These are phyloP conservation scores for Vaucheria bursata DNA, from an alignment of 352 stramenopile genomes.

Conservation along the genomic window DNA sequence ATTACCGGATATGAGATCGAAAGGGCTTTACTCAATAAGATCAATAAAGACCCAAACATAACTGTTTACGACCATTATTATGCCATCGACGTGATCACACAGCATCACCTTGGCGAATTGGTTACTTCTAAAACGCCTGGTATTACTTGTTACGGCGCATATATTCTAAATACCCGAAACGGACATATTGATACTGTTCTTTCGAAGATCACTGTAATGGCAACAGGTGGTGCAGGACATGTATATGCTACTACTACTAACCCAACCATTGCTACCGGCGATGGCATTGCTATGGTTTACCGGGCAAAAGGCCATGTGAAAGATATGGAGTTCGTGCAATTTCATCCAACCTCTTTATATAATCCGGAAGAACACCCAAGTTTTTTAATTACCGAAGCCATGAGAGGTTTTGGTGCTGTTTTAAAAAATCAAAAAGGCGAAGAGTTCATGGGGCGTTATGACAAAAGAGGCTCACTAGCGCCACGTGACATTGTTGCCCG, in stretches of 20 bases:
- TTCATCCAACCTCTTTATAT: slow-evolving; percentile 1
- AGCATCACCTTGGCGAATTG: no score
- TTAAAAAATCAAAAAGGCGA: neutral
- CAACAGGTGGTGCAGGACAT: neutral
- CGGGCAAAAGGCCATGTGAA: neutral
- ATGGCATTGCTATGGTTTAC: neutral
- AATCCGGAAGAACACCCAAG: no score
- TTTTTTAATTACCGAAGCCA: slow-evolving; percentile 3
- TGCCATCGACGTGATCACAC: no score
- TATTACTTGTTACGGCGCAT: no score
- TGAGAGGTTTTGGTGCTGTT: neutral
- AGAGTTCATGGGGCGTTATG: neutral
- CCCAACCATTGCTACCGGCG: neutral
- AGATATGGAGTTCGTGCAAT: slow-evolving; percentile 8
- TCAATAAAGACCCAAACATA: no score
- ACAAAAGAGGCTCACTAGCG: neutral
- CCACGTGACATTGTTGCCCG: neutral
- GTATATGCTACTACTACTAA: neutral
- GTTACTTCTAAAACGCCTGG: no score
- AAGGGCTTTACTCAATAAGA: no score
- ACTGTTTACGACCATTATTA: no score
- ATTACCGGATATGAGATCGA: no score
- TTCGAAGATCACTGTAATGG: neutral
- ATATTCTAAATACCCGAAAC: neutral
- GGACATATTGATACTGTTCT: neutral